Percentiles rank a stretch among this genome's conserved stretches.
These are phyloP conservation scores for Globisporangium takayamanum DNA, from an alignment of 352 stramenopile genomes.

Conservation along the genomic window DNA sequence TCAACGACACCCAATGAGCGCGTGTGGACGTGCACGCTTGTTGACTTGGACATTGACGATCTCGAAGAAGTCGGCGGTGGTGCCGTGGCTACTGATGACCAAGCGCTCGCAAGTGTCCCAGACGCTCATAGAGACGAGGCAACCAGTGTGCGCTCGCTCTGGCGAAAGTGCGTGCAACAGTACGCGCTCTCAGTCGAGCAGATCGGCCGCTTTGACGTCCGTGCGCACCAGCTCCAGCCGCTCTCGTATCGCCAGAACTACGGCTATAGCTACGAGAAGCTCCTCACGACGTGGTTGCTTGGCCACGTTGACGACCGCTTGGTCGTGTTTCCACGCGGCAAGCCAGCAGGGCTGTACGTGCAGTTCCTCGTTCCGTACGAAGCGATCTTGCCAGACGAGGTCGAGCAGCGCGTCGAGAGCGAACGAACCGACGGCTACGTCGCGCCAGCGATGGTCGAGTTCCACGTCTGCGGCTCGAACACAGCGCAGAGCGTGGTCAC, in stretches of 20 bases:
- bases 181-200: conserved; percentile 15
- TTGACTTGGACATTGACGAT: conserved; percentile 52
- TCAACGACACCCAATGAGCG: neutral
- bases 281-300: conserved; percentile 31
- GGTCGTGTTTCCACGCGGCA: conserved; percentile 45
- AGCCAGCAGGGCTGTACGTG: conserved; percentile 41
- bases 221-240: conserved; percentile 8
- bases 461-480: conserved; percentile 36
- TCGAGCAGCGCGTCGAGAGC: conserved; percentile 7
- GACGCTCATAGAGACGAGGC: conserved; percentile 24
- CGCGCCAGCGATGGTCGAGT: conserved; percentile 28
- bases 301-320: conserved; percentile 33
- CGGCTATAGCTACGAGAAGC: conserved; percentile 15
- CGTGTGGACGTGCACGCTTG: conserved; percentile 27
- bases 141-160: conserved; percentile 4
- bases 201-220: conserved; percentile 15
- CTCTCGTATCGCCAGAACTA: conserved; percentile 5
- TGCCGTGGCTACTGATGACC: no score
- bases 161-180: conserved; percentile 10
- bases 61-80: conserved; percentile 18
- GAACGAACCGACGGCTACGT: conserved; percentile 4
- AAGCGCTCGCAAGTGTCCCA: conserved; percentile 22
- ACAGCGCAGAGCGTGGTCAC: conserved; percentile 15
- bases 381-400: conserved; percentile 2
- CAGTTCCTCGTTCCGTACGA: conserved; percentile 46